Percentiles rank a stretch among this genome's conserved stretches.
Conservation (phyloP, 306 rosid species). For the Gillenia trifoliata region DNA sequence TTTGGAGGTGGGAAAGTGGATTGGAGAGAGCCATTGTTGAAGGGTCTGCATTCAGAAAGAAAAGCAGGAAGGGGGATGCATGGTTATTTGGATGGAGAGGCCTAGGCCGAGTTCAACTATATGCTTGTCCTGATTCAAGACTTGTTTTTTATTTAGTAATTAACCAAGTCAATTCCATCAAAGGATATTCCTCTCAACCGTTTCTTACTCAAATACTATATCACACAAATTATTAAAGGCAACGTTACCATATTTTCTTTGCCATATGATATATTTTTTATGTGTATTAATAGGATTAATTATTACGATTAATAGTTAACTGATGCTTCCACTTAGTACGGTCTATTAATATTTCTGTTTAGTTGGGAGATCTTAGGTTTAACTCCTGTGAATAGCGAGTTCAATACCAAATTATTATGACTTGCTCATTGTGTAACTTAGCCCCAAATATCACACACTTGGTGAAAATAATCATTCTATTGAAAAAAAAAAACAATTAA, state of each 20-base stretch:
- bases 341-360: too few species aligned
- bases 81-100: slow-evolving; percentile 1
- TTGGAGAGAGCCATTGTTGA: slow-evolving; percentile 31
- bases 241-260: neutral
- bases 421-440: too few species aligned
- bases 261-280: neutral
- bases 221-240: neutral
- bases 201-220: neutral
- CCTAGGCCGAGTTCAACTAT: slow-evolving; percentile 10
- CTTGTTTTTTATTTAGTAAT: neutral
- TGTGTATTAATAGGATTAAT: too few species aligned
- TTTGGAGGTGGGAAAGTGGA: slow-evolving; percentile 1
- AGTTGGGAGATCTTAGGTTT: too few species aligned
- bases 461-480: too few species aligned
- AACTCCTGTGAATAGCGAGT: too few species aligned
- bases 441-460: too few species aligned
- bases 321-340: too few species aligned
- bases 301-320: too few species aligned
- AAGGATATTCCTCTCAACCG: neutral
- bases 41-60: slow-evolving; percentile 1
- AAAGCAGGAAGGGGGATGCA: neutral
- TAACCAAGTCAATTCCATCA: neutral
- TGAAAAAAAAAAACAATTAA: too few species aligned
- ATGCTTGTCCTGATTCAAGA: slow-evolving; percentile 6
- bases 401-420: too few species aligned